These are phyloP conservation scores for Chimonanthus salicifolius DNA, from an alignment of 164 flowering plant genomes.

Conservation along the genomic window DNA sequence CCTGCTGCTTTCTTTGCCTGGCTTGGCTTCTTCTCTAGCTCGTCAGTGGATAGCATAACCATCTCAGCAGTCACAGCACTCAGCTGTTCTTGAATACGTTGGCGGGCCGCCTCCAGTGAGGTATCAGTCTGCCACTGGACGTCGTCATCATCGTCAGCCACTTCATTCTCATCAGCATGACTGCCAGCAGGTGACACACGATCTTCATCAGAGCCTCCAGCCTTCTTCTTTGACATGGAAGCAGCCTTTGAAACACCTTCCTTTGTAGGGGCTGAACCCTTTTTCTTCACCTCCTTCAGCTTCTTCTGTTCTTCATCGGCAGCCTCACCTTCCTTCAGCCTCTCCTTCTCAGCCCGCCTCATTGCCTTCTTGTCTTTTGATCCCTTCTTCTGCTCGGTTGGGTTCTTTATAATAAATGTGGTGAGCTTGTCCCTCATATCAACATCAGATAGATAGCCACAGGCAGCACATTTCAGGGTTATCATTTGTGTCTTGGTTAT, in stretches of 20 bases:
- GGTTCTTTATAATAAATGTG: conserved; percentile 78
- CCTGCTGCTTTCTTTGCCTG: conserved; percentile 3
- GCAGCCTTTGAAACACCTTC: conserved; percentile 23
- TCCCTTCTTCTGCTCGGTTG: conserved; percentile 80
- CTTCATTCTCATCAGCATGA: conserved; percentile 48
- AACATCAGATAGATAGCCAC: conserved; percentile 88
- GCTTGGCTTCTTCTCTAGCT: conserved; percentile 27
- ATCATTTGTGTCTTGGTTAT: conserved; percentile 84
- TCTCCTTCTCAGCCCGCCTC: conserved; percentile 94
- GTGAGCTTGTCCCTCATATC: conserved; percentile 94
- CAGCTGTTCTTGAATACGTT: conserved; percentile 66
- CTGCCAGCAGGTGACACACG: conserved; percentile 45
- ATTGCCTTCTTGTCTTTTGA: conserved; percentile 81
- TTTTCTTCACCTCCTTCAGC: conserved; percentile 54
- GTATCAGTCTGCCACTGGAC: conserved; percentile 83
- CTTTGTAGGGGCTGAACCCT: conserved; percentile 19
- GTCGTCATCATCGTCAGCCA: conserved; percentile 39
- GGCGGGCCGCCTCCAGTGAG: conserved; percentile 58
- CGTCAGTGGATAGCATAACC: conserved; percentile 60
- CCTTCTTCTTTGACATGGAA: conserved; percentile 45
- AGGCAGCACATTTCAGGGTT: conserved; percentile 82
- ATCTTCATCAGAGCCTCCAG: conserved; percentile 54
- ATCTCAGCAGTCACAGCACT: conserved; percentile 69
- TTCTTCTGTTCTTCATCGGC: conserved; percentile 83
- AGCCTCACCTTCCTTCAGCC: conserved; percentile 87